phyloP scores from a whole-genome alignment of 2,329 filamentous ascomycete species.

The Tolypocladium guangdongense region DNA sequence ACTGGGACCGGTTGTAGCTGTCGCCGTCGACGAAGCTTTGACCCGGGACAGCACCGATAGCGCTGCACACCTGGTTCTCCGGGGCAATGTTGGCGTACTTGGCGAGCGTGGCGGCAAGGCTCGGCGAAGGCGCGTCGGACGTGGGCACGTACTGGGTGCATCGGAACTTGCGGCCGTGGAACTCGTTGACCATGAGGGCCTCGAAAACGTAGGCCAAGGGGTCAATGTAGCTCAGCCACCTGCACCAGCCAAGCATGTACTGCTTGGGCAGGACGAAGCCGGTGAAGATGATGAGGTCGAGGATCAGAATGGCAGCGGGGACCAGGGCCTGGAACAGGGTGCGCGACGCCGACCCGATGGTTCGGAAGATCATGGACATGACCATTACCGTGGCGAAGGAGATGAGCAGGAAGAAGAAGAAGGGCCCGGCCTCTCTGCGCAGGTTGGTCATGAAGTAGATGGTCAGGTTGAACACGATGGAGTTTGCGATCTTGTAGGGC shows the following conservation, averaged over 20 bases:
- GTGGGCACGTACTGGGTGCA: conserved; percentile 37
- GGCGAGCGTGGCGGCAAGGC: conserved; percentile 3
- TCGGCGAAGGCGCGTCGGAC: not conserved
- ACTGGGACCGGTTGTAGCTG: conserved; percentile 41
- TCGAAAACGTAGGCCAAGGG: conserved; percentile 76
- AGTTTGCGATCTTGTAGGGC: conserved; percentile 65
- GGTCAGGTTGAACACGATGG: conserved; percentile 65
- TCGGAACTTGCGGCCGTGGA: conserved; percentile 49
- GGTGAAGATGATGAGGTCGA: conserved; percentile 58
- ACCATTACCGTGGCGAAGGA: conserved; percentile 61
- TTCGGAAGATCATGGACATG: conserved; percentile 83
- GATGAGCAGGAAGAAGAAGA: conserved; percentile 79
- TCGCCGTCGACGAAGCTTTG: conserved; percentile 43
- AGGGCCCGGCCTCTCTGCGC: conserved; percentile 59
- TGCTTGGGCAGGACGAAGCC: conserved; percentile 55
- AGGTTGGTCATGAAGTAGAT: conserved; percentile 86
- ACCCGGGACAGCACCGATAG: conserved; percentile 48
- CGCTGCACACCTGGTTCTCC: conserved; percentile 43
- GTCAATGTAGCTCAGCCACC: conserved; percentile 75
- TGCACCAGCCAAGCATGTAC: conserved; percentile 71
- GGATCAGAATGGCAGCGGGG: conserved; percentile 48
- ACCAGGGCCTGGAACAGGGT: conserved; percentile 56
- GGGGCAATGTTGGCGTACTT: conserved; percentile 14
- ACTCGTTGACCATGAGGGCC: conserved; percentile 74
- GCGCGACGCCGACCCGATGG: conserved; percentile 64